Conservation (phyloP, 805 yeast genomes). For the Candida xiaguanensis region DNA sequence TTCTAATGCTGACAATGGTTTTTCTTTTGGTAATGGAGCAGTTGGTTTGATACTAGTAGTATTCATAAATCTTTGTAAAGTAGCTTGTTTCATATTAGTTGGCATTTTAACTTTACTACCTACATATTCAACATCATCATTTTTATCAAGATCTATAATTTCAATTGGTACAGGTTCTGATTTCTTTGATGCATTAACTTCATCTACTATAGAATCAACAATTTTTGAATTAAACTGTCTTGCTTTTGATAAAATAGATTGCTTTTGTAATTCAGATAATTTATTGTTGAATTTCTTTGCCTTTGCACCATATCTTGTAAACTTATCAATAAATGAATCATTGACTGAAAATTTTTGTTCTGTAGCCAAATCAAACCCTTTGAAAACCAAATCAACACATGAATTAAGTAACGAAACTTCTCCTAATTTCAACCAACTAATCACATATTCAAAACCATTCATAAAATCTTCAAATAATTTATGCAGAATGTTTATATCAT, state of each 20-base stretch:
- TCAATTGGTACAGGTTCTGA: conserved; percentile 5
- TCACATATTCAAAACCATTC: conserved; percentile 61
- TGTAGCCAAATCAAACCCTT: conserved; percentile 61
- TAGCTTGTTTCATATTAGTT: conserved; percentile 27
- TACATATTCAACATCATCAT: conserved; percentile 1
- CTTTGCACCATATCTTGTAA: conserved; percentile 62
- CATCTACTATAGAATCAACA: conserved; percentile 49
- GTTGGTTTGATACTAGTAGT: conserved; percentile 27
- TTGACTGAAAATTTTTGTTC: conserved; percentile 52
- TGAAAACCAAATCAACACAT: conserved; percentile 68
- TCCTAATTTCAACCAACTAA: conserved; percentile 79
- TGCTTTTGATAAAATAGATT: conserved; percentile 60
- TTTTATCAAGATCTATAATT: not conserved
- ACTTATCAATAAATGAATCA: conserved; percentile 47
- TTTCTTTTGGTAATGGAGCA: conserved; percentile 30
- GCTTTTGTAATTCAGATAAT: conserved; percentile 62
- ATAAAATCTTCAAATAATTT: conserved; percentile 51
- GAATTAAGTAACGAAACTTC: conserved; percentile 69
- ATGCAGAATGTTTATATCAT: conserved; percentile 8
- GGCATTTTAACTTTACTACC: not conserved
- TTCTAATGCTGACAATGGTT: conserved; percentile 5
- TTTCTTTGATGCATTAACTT: conserved; percentile 27
- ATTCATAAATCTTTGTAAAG: conserved; percentile 33
- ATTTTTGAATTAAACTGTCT: conserved; percentile 49
- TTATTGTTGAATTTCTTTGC: conserved; percentile 69